A percentile compares a stretch with the other conserved stretches of the same genome.
These are phyloP conservation scores for Nakazawaea sp. DNA, from an alignment of 805 yeast genomes.

Conservation along the genomic window DNA sequence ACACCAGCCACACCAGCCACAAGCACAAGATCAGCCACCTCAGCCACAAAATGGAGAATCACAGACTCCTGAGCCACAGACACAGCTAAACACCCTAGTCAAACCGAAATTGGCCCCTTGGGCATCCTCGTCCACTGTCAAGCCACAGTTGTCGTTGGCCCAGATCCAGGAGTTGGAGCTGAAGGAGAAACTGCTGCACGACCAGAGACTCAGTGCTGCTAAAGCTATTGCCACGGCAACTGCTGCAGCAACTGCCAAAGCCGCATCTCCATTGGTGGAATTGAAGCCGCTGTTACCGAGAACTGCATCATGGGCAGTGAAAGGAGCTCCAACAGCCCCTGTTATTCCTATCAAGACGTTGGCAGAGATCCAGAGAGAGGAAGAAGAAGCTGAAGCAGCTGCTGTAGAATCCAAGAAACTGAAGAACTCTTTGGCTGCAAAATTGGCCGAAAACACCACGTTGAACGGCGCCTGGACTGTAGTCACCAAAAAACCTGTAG, in stretches of 20 bases:
- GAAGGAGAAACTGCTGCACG: conserved; percentile 31
- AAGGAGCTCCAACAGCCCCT: conserved; percentile 4
- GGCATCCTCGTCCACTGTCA: conserved; percentile 31
- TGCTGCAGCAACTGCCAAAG: conserved; percentile 10
- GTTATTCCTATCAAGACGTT: conserved; percentile 39
- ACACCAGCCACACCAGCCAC: too few species aligned
- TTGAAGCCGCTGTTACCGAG: conserved; percentile 25
- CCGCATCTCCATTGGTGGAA: conserved; percentile 1
- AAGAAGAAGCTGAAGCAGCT: conserved; percentile 29
- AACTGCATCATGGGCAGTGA: conserved; percentile 32
- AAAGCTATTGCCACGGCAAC: conserved; percentile 17
- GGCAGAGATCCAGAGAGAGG: conserved; percentile 59
- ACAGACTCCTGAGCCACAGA: too few species aligned
- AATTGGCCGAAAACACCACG: conserved; percentile 14
- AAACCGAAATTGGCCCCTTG: conserved; percentile 41
- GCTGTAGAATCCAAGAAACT: conserved; percentile 23
- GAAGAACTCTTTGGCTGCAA: conserved; percentile 18
- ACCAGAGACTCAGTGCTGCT: conserved; percentile 13
- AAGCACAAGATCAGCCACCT: too few species aligned
- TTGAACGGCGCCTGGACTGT: conserved; percentile 27
- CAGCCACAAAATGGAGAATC: too few species aligned
- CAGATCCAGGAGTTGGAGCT: conserved; percentile 44
- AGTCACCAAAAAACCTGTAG: conserved; percentile 28
- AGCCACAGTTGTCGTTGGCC: conserved; percentile 39
- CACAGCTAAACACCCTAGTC: too few species aligned